phyloP scores from a whole-genome alignment of 768 basidiomycete genomes.

The Hypsizygus marmoreus region DNA sequence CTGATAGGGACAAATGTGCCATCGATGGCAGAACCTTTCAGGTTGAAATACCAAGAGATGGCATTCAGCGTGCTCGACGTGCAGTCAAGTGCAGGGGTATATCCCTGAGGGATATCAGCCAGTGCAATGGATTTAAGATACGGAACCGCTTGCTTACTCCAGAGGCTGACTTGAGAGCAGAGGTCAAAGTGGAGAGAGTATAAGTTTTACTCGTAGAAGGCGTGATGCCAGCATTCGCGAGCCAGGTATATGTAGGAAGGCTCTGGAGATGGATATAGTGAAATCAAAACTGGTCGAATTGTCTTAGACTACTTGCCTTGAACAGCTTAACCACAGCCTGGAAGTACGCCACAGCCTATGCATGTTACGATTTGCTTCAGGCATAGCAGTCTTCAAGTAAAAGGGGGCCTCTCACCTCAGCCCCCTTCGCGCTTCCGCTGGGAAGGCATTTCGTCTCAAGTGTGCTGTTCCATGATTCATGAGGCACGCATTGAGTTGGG shows the following conservation, averaged over 20 bases:
- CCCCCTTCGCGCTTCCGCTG: slow-evolving; percentile 55
- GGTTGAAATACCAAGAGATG: slow-evolving; percentile 66
- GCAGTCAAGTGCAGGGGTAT: slow-evolving; percentile 42
- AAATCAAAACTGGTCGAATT: no score
- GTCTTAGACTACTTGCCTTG: slow-evolving; percentile 37
- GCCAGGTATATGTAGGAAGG: slow-evolving; percentile 76
- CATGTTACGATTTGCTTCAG: not conserved
- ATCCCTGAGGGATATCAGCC: slow-evolving; percentile 32
- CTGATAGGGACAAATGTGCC: slow-evolving; percentile 63
- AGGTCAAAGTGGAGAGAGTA: slow-evolving; percentile 51
- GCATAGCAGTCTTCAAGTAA: no score
- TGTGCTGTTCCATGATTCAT: slow-evolving; percentile 48
- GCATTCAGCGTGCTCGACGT: slow-evolving; percentile 27
- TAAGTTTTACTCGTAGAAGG: slow-evolving; percentile 63
- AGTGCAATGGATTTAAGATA: not conserved
- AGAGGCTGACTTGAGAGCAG: slow-evolving; percentile 56
- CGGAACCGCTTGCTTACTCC: slow-evolving; percentile 38
- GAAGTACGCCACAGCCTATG: slow-evolving; percentile 69
- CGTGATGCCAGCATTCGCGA: slow-evolving; percentile 69
- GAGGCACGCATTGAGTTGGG: not conserved
- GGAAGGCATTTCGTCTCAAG: slow-evolving; percentile 61
- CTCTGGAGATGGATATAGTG: no score
- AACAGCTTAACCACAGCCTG: slow-evolving; percentile 59
- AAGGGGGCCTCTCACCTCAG: slow-evolving; percentile 59
- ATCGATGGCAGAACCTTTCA: slow-evolving; percentile 67